Evolutionary conservation across 345 rosid species (phyloP).

Genomic region (Punica granatum): DNA sequence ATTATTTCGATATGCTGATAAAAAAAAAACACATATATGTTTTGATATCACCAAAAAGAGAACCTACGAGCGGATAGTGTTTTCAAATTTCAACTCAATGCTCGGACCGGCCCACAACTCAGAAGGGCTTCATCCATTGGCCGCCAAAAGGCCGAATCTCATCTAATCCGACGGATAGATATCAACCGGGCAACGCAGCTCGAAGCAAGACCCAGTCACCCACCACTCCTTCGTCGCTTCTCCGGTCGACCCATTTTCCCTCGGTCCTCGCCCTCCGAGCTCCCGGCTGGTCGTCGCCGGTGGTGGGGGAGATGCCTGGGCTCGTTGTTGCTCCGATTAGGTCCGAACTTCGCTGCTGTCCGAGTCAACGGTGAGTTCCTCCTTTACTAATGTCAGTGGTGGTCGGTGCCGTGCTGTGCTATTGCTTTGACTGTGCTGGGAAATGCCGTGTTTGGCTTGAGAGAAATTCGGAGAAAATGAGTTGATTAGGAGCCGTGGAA

Average conservation of each 20-base stretch:
- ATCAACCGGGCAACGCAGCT: not conserved
- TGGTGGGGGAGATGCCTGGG: not conserved
- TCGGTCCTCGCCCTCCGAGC: not conserved
- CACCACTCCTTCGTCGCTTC: not conserved
- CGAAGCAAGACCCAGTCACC: not conserved
- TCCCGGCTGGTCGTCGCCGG: not conserved
- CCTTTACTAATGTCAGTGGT: not conserved
- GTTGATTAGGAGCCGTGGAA: not conserved
- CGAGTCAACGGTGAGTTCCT: constrained; percentile 9
- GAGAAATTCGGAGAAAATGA: not conserved
- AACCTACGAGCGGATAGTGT: not conserved
- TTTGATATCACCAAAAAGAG: no score
- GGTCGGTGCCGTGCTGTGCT: not conserved
- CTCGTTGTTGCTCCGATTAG: constrained; percentile 8
- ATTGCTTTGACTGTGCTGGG: not conserved
- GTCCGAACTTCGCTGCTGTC: constrained; percentile 5
- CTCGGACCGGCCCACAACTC: not conserved
- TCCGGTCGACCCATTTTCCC: not conserved
- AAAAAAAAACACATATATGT: no score
- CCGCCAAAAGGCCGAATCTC: constrained; percentile 4
- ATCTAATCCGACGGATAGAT: not conserved
- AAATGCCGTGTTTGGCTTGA: not conserved
- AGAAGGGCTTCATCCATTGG: not conserved
- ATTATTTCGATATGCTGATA: no score
- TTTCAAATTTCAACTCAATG: not conserved